Percentiles rank a stretch among this genome's conserved stretches.
phyloP scores from a whole-genome alignment of 495 filamentous ascomycete species.

The Aspergillus steynii region DNA sequence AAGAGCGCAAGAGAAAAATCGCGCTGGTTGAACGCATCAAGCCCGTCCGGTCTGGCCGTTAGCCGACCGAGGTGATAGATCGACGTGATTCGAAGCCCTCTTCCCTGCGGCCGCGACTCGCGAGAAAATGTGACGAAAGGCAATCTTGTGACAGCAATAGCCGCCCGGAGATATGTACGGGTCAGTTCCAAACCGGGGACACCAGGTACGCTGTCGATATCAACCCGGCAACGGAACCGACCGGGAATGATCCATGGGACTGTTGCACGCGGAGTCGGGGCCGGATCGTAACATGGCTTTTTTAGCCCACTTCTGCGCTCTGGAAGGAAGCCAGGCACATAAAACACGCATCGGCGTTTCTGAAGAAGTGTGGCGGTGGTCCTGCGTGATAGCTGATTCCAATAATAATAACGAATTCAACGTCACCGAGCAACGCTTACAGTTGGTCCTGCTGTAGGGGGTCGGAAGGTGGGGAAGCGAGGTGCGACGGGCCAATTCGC shows the following conservation, averaged over 20 bases:
- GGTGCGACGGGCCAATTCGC: constrained; percentile 17
- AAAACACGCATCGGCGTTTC: constrained; percentile 11
- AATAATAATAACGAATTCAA: constrained; percentile 2
- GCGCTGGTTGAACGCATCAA: neutral
- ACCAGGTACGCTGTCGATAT: neutral
- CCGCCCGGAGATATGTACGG: constrained; percentile 6
- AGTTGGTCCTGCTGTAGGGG: neutral
- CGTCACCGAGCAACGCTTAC: neutral
- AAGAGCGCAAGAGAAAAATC: neutral
- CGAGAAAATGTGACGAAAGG: constrained; percentile 11
- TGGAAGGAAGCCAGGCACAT: constrained; percentile 5
- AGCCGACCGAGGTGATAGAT: constrained; percentile 14
- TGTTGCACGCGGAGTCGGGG: constrained; percentile 20
- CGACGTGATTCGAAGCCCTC: constrained; percentile 8
- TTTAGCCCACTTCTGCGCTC: constrained; percentile 3
- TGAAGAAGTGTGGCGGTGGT: constrained; percentile 1
- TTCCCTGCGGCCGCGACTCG: constrained; percentile 8
- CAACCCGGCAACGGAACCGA: constrained; percentile 13
- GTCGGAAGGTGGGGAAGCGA: constrained; percentile 7
- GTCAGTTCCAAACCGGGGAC: neutral
- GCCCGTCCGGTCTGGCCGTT: neutral
- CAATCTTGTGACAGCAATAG: constrained; percentile 21
- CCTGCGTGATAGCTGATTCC: constrained; percentile 1
- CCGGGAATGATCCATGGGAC: constrained; percentile 23
- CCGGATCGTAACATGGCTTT: constrained; percentile 19